These are phyloP conservation scores for Aphanomyces invadans DNA, from an alignment of 352 stramenopile genomes.

Conservation along the genomic window DNA sequence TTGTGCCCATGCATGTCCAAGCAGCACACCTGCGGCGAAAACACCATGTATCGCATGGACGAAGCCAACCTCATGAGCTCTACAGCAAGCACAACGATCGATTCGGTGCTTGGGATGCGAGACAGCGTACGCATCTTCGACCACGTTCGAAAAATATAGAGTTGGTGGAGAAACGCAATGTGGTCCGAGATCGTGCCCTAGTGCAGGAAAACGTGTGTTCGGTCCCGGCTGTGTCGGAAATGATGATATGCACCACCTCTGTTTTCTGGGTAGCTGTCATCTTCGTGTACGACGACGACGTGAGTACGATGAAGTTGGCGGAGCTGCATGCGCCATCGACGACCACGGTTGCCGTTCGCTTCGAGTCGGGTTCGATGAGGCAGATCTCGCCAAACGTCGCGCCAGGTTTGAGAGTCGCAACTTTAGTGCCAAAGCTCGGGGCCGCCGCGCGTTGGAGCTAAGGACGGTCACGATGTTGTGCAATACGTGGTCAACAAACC, in stretches of 20 bases:
- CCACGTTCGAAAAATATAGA: conserved; percentile 69
- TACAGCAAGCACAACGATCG: conserved; percentile 22
- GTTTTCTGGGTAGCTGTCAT: conserved; percentile 77
- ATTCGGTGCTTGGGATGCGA: conserved; percentile 3
- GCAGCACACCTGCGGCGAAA: conserved; percentile 21
- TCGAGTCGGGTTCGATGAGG: conserved; percentile 79
- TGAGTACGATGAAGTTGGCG: conserved; percentile 81
- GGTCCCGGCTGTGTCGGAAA: not conserved
- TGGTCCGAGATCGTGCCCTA: conserved; percentile 78
- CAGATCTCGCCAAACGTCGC: conserved; percentile 79
- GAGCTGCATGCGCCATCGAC: conserved; percentile 55
- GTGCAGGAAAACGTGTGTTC: not conserved
- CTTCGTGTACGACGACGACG: conserved; percentile 63
- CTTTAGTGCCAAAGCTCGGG: conserved; percentile 33
- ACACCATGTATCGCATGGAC: conserved; percentile 30
- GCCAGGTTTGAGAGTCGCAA: conserved; percentile 63
- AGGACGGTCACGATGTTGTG: not conserved
- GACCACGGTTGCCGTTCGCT: conserved; percentile 72
- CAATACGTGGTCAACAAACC: not conserved
- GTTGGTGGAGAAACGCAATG: conserved; percentile 75
- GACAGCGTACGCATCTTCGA: conserved; percentile 79
- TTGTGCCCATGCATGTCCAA: too few species aligned
- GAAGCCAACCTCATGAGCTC: conserved; percentile 81
- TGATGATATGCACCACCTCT: too few species aligned
- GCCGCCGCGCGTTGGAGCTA: conserved; percentile 27